phyloP scores from a whole-genome alignment of 1,284 basidiomycete genomes.

The Fomitopsis pinicola region DNA sequence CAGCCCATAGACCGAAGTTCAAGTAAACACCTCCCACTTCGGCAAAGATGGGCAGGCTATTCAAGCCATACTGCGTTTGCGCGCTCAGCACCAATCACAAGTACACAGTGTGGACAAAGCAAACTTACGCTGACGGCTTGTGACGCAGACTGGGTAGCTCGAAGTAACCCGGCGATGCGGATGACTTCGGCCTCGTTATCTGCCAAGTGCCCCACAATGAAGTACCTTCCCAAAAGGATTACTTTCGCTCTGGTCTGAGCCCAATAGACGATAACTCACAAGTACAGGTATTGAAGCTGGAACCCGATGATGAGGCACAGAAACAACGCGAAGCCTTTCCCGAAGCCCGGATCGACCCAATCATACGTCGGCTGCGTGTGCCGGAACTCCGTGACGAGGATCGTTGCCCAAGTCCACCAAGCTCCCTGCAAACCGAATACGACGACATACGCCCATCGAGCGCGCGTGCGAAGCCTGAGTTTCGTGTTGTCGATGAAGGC shows the following conservation, averaged over 20 bases:
- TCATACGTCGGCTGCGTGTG: not conserved
- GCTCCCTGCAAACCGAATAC: not conserved
- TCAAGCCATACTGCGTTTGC: not conserved
- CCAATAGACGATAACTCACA: not conserved
- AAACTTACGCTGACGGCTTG: not conserved
- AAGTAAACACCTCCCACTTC: not conserved
- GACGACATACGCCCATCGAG: not conserved
- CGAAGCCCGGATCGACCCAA: not conserved
- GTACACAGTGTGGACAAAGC: not conserved
- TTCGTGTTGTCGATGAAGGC: not conserved
- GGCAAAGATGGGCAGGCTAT: not conserved
- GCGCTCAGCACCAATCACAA: too few species aligned
- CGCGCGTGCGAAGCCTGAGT: not conserved
- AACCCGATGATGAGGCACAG: not conserved
- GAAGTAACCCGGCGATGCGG: not conserved
- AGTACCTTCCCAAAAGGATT: not conserved
- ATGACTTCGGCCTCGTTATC: not conserved
- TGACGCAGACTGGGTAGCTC: not conserved
- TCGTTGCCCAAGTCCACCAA: not conserved
- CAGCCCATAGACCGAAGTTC: not conserved
- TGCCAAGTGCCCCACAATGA: not conserved
- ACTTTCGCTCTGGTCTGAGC: too few species aligned
- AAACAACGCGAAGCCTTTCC: not conserved
- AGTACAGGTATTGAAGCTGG: not conserved
- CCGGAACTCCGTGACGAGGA: not conserved